A percentile compares a stretch with the other conserved stretches of the same genome.
Evolutionary conservation across 2,329 filamentous ascomycete genomes (phyloP).

Genomic region (Mycocentrospora acerina): DNA sequence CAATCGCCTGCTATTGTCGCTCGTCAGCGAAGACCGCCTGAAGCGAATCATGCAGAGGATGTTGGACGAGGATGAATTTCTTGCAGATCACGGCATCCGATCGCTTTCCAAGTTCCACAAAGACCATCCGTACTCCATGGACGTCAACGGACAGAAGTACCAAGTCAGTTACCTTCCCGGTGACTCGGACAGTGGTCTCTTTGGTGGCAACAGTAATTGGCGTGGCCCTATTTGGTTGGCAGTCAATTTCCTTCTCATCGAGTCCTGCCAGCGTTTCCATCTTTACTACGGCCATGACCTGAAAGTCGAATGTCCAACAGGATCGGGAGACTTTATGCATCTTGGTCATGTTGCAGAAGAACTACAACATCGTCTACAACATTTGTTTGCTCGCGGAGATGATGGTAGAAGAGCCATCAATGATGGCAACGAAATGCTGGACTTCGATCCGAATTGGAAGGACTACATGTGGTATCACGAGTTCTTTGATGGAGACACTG

Average conservation of each 20-base stretch:
- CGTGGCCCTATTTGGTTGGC: conserved; percentile 92
- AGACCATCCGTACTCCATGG: conserved; percentile 88
- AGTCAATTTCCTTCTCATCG: conserved; percentile 91
- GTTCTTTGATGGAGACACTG: conserved; percentile 92
- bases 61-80: conserved; percentile 91
- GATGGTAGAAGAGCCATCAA: conserved; percentile 89
- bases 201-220: conserved; percentile 98
- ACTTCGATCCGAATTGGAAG: conserved; percentile 92
- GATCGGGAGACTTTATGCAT: conserved; percentile 93
- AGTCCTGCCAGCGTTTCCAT: conserved; percentile 92
- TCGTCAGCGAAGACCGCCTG: conserved; percentile 91
- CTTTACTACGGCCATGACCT: conserved; percentile 91
- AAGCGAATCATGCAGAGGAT: conserved; percentile 86
- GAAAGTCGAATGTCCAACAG: conserved; percentile 90
- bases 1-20: conserved; percentile 79
- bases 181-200: conserved; percentile 93
- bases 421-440: conserved; percentile 77
- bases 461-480: conserved; percentile 96
- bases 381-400: conserved; percentile 82
- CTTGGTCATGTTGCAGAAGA: conserved; percentile 92
- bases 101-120: conserved; percentile 92
- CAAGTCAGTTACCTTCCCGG: conserved; percentile 86
- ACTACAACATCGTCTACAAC: conserved; percentile 90
- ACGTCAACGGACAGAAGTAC: conserved; percentile 89
- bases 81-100: conserved; percentile 85